Evolutionary conservation across 1,284 basidiomycete species (phyloP).

Genomic region (Trichosporon asahii): DNA sequence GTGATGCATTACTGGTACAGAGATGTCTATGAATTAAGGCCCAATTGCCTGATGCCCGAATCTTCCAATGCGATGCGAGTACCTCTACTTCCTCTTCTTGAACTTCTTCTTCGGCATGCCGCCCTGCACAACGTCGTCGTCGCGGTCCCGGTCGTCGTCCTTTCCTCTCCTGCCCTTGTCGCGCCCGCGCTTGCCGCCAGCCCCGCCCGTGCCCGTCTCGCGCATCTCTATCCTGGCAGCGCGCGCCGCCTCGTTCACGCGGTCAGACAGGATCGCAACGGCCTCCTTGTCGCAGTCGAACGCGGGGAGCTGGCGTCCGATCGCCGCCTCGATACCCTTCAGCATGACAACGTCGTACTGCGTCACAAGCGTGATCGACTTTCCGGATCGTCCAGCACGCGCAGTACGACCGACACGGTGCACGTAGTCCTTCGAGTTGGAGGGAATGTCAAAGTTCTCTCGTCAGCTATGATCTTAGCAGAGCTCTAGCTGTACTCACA

Average conservation of each 20-base stretch:
- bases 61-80: background rate
- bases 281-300: constrained; percentile 91
- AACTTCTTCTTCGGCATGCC: constrained; percentile 49
- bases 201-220: constrained; percentile 51
- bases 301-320: constrained; percentile 86
- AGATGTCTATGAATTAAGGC: background rate
- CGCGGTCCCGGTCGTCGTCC: constrained; percentile 72
- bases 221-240: constrained; percentile 71
- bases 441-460: constrained; percentile 91
- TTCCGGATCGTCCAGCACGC: constrained; percentile 90
- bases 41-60: background rate
- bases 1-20: background rate
- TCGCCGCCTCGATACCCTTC: constrained; percentile 88
- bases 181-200: constrained; percentile 57
- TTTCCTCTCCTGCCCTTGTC: constrained; percentile 61
- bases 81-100: constrained; percentile 22
- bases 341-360: constrained; percentile 98
- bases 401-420: constrained; percentile 97
- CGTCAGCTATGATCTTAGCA: background rate
- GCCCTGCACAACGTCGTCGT: constrained; percentile 70
- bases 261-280: constrained; percentile 78
- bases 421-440: constrained; percentile 98
- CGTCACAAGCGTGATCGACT: constrained; percentile 92
- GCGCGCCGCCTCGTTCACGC: constrained; percentile 83
- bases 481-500: constrained; percentile 27